Percentiles rank a stretch among this genome's conserved stretches.
Evolutionary conservation across 2,329 filamentous ascomycete species (phyloP).

Genomic region (Nothophaeocryptopus gaeumannii): DNA sequence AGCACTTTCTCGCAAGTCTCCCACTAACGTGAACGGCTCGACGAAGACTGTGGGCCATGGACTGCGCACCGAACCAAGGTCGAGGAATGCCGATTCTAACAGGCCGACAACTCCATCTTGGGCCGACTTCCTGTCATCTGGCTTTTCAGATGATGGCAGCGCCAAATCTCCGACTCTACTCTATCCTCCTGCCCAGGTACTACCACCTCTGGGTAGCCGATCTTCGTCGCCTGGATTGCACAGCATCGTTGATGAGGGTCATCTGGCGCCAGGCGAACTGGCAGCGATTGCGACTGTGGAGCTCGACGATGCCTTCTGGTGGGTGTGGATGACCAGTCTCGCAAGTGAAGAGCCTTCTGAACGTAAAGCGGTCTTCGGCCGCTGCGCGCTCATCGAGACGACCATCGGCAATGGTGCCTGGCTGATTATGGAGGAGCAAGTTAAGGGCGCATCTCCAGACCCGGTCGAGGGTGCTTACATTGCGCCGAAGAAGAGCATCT

Average conservation of each 20-base stretch:
- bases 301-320: constrained; percentile 96
- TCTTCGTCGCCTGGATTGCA: constrained; percentile 16
- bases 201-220: constrained; percentile 67
- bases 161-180: constrained; percentile 56
- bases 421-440: constrained; percentile 94
- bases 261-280: constrained; percentile 85
- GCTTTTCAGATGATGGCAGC: constrained; percentile 76
- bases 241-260: constrained; percentile 62
- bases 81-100: constrained; percentile 63
- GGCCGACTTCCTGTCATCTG: constrained; percentile 95
- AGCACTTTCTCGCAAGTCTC: constrained; percentile 18
- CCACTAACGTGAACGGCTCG: constrained; percentile 23
- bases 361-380: constrained; percentile 88
- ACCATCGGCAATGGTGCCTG: constrained; percentile 76
- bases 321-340: constrained; percentile 98
- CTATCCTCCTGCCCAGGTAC: constrained; percentile 84
- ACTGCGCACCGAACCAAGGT: constrained; percentile 64
- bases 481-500: constrained; percentile 85
- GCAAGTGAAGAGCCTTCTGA: constrained; percentile 81
- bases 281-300: constrained; percentile 85
- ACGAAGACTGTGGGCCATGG: constrained; percentile 40
- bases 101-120: constrained; percentile 94
- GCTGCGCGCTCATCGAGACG: constrained; percentile 90
- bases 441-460: constrained; percentile 85
- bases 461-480: constrained; percentile 84